Base-by-base conservation (phyloP, 2,329 filamentous ascomycete genomes). In the Alternaria atra region DNA sequence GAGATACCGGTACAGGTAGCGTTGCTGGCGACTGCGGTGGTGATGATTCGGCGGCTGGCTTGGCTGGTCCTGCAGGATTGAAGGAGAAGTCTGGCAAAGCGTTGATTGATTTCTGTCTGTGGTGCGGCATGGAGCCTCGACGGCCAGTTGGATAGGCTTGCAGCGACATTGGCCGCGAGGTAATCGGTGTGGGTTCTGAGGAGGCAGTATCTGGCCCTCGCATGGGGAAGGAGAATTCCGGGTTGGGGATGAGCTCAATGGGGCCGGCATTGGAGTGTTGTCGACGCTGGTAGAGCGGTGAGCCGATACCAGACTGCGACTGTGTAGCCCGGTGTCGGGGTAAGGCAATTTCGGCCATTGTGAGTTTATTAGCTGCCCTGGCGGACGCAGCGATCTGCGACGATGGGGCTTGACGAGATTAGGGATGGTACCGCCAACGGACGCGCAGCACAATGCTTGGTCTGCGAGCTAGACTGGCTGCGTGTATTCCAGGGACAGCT, bases 41-140 rank as follows among this genome's bases (percentile, higher is more conserved):
- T 44, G 78, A 78, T 10, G 73, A 66, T 32, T 68, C 64, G 13
- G 72, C 65, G 15, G 63, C 61, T 42, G 74, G 55, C 20, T 76
- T 65, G 27, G 80, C 71, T 13, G 77, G 60, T 57, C 79, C 79
- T n/a, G 78, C 73, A 9, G 82, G 79, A 58, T 84, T 84, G 79
- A 84, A 84, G 35, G 77, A 79, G 72, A 84, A 84, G 63, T 78
- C 81, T 6, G 83, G 83, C 56, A 84, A 69, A 6, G 81, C 77
- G 46, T 73, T 80, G 23, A 78, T 76, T 6, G 82, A 82, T 60
- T 78, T 78, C 48, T 80, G 78, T 60, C 81, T 74, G 63, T 63
- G 63, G 65, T 72, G 73, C 51, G 73, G 73, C 60, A 73, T 70
- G 25, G 74, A 76, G 51, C 76, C 73, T 55, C 76, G 72, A 42